Evolutionary conservation across 345 rosid genomes (phyloP).

Genomic region (Firmiana major): DNA sequence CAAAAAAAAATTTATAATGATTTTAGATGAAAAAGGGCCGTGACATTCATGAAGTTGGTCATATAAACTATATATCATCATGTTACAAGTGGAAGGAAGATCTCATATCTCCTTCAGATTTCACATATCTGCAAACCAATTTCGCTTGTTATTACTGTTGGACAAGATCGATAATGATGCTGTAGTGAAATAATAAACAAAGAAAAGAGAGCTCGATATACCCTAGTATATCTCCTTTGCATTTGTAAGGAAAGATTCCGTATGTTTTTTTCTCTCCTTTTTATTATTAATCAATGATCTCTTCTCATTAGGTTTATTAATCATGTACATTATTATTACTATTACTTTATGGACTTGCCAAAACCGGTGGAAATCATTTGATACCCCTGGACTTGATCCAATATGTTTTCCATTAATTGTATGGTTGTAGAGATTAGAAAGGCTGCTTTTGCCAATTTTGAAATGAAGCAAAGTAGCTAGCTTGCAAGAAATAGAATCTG

Average conservation of each 20-base stretch:
- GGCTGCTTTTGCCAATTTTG: neutral
- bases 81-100: neutral
- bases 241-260: neutral
- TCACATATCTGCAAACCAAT: neutral
- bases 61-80: neutral
- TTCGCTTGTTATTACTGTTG: neutral
- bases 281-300: neutral
- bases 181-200: neutral
- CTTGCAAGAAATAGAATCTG: neutral
- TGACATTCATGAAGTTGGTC: neutral
- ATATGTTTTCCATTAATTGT: neutral
- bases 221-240: neutral
- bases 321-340: neutral
- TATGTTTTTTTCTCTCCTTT: neutral
- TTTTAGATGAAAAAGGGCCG: too few species aligned
- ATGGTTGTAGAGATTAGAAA: neutral
- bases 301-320: neutral
- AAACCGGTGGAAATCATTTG: neutral
- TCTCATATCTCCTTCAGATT: conserved; percentile 5
- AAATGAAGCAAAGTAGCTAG: neutral
- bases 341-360: neutral
- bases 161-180: too few species aligned
- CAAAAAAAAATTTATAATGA: too few species aligned
- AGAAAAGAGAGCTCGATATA: neutral
- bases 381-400: neutral